Evolutionary conservation across 495 filamentous ascomycete species (phyloP), one percentile per base, ranked within the genome.

Genomic region (Ramalina peruviana): DNA sequence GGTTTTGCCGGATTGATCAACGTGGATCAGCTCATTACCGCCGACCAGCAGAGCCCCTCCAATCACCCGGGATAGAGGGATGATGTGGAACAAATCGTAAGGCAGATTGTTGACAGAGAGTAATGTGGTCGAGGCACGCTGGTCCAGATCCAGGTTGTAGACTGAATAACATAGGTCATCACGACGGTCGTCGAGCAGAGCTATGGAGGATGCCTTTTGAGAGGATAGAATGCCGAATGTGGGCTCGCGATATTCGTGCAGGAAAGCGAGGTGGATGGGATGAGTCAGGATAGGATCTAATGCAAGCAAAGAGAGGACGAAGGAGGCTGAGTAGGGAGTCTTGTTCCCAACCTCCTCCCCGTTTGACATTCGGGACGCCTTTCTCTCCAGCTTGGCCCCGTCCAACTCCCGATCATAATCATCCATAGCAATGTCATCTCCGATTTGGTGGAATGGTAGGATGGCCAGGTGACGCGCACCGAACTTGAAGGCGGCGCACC

Each of bases 201-300:
- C 80, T 51, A 69, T 70, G 25, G 87, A 88, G 20, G 85, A 85
- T 49, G 74, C 68, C 49, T 73, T 65, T 44, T 80, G 78, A 1
- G 86, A 82, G 49, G 87, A 93, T 40, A 98, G 67, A 54, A 98
- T 87, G 36, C 92, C 92, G 66, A 99, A 94, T 1, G 92, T 96
- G 23, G 92, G 92, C 65, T 95, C 92, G 52, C 92, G 82, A 64
- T 97, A 99, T 68, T 96, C 90, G 70, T 96, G 78, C 52, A 99
- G 73, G 65, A 99, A 99, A 37, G 85, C 80, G 58, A 99, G 74
- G 57, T 92, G 87, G 62, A 94, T 82, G 39, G 89, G 86, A 65
- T 94, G 82, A 43, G 84, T 75, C 51, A 97, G 73, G 50, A 75
- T 80, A 56, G 88, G 85, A 58, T 99, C 90, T 63, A 99, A 73